Base-by-base conservation (phyloP, 129 eudicot genomes). In the Logfia minima region DNA sequence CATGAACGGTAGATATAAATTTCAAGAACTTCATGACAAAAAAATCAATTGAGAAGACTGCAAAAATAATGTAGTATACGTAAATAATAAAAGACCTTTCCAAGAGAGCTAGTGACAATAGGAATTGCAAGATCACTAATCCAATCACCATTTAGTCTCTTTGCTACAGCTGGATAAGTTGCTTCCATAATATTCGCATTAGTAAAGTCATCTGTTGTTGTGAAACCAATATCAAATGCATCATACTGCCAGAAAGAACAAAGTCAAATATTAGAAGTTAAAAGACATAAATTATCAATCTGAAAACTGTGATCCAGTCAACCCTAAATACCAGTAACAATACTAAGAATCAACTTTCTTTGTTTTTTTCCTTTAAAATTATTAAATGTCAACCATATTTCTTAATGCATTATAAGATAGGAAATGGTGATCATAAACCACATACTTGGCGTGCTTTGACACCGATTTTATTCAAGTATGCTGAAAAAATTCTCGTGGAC, bases 401-500 rank as follows among this genome's bases (percentile, higher is more conserved):
- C 31, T 19, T 21, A 73, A n/a, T 32, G 31, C 2, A 34, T 13
- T 18, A 4, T 45, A 43, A 39, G 19, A 43, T 23, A 39, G 5
- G 6, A 23, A 11, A 41, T 18, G 18, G 45, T 19, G 18, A 23
- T 21, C 62, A 77, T 2, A 26, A 68, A 74, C 8, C 56, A 83
- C 92, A 70, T 86, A 95, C 99, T 84, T 95, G 99, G 68, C 92
- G 92, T 62, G 99, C 92, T 84, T 86, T 95, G 37, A 74, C 89
- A 68, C 97, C 97, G 31, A 85, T 84, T 73, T 82, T 84, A 79
- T 95, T 91, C 85, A 95, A 75, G 76, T 89, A 92, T 1, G 92
- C 94, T 21, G 99, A 88, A 88, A 95, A 95, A 66, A 95, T 86
- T 83, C 99, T 85, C 7, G 99, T 95, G 60, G 99, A 95, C 90